Percentiles rank a stretch among this genome's conserved stretches.
phyloP scores from a whole-genome alignment of 371 early-diverging fungal genomes.

The Mortierella sp. region DNA sequence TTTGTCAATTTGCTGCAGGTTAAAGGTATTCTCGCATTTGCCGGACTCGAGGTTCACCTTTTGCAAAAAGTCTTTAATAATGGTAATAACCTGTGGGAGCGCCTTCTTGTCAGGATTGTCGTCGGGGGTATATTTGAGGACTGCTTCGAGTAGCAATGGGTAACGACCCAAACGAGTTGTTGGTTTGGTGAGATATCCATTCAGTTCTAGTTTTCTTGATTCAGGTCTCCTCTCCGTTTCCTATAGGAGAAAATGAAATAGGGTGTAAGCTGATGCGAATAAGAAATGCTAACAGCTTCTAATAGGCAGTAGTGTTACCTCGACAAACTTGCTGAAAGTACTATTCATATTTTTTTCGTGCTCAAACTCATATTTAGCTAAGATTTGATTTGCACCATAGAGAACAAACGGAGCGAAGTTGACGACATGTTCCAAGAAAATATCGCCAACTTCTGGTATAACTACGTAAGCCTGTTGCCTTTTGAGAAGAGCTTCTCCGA shows the following conservation, averaged over 20 bases:
- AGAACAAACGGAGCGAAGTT: conserved; percentile 86
- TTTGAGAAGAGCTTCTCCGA: conserved; percentile 73
- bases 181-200: conserved; percentile 88
- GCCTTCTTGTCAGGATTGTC: conserved; percentile 82
- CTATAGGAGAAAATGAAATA: conserved; percentile 42
- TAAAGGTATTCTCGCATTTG: conserved; percentile 82
- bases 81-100: conserved; percentile 70
- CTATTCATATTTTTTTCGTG: conserved; percentile 78
- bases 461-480: conserved; percentile 80
- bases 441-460: conserved; percentile 88
- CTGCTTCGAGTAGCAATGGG: conserved; percentile 85
- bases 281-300: background rate
- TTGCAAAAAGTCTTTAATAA: conserved; percentile 76
- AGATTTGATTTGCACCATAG: conserved; percentile 91
- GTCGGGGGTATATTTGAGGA: conserved; percentile 87
- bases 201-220: conserved; percentile 84
- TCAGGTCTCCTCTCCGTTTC: conserved; percentile 81
- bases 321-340: conserved; percentile 79
- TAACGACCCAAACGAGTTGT: conserved; percentile 93
- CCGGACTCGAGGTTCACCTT: conserved; percentile 90
- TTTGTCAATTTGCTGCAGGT: conserved; percentile 71
- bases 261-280: background rate
- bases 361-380: conserved; percentile 86
- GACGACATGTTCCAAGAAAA: conserved; percentile 79
- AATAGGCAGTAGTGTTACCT: conserved; percentile 54